phyloP scores from a whole-genome alignment of 257 asterid species.

The Orobanche coerulescens region DNA sequence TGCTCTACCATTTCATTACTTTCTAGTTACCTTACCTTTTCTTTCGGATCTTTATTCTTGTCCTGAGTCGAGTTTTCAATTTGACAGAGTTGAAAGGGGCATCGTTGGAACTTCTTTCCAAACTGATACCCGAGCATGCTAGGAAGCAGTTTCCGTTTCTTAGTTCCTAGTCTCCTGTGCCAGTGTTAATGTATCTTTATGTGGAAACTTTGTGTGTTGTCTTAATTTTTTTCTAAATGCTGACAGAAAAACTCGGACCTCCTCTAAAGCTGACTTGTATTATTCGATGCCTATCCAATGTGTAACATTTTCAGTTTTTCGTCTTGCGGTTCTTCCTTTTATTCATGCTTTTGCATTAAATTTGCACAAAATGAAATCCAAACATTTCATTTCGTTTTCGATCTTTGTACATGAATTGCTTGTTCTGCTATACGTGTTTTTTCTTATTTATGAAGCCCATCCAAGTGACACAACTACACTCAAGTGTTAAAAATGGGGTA shows the following conservation, averaged over 20 bases:
- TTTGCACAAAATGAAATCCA: background rate
- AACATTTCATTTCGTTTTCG: background rate
- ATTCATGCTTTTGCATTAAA: background rate
- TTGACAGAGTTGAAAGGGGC: slow-evolving; percentile 69
- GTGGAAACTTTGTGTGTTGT: slow-evolving; percentile 18
- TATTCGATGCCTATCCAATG: slow-evolving; percentile 21
- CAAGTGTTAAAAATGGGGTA: too few species aligned
- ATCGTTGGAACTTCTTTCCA: slow-evolving; percentile 49
- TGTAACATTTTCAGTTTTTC: background rate
- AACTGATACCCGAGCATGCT: slow-evolving; percentile 71
- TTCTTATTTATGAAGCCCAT: too few species aligned
- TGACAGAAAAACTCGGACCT: slow-evolving; percentile 10
- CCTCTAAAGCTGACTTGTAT: slow-evolving; percentile 2
- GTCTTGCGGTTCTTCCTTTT: background rate
- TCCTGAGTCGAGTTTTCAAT: background rate
- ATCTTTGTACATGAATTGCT: background rate
- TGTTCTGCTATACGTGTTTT: too few species aligned
- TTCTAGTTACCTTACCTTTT: background rate
- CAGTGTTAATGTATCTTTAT: slow-evolving; percentile 19
- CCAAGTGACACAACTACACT: too few species aligned
- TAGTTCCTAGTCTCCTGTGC: slow-evolving; percentile 26
- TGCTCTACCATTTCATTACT: too few species aligned
- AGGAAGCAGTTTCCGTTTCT: slow-evolving; percentile 46
- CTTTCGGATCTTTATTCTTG: background rate
- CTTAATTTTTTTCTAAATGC: slow-evolving; percentile 16